Evolutionary conservation across 2,329 filamentous ascomycete species (phyloP).

Genomic region (Blumeria hordei): DNA sequence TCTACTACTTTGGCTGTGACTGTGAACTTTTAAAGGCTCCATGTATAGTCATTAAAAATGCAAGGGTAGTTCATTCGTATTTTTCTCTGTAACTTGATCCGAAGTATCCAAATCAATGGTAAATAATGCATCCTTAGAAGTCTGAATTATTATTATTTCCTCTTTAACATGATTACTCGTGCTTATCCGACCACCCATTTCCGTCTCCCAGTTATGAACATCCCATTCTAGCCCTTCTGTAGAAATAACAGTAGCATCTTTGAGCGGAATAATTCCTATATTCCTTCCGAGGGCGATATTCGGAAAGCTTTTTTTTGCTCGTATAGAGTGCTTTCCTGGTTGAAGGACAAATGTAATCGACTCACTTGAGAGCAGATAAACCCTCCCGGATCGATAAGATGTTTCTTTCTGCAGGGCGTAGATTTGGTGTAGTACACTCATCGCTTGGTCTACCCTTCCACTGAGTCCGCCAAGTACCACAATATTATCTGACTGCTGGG

Average conservation of each 20-base stretch:
- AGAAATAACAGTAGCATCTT: constrained; percentile 52
- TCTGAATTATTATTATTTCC: constrained; percentile 33
- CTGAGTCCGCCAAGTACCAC: constrained; percentile 65
- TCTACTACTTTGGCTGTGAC: too few species aligned
- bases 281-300: constrained; percentile 30
- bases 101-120: constrained; percentile 32
- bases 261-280: constrained; percentile 67
- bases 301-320: constrained; percentile 14
- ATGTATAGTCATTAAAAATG: too few species aligned
- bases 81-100: too few species aligned
- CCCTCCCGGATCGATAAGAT: constrained; percentile 24
- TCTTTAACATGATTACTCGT: constrained; percentile 58
- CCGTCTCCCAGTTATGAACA: constrained; percentile 55
- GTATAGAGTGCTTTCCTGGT: constrained; percentile 31
- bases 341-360: constrained; percentile 67
- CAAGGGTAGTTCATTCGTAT: too few species aligned
- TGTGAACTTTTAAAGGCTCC: too few species aligned
- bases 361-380: constrained; percentile 60
- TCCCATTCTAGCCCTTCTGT: constrained; percentile 80
- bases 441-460: constrained; percentile 75
- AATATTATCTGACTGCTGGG: constrained; percentile 28
- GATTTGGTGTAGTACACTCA: constrained; percentile 73
- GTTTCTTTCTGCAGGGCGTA: constrained; percentile 34
- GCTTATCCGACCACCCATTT: constrained; percentile 48
- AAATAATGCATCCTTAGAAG: constrained; percentile 43